These are phyloP conservation scores for Mycena galopus DNA, from an alignment of 768 basidiomycete genomes.

Conservation along the genomic window DNA sequence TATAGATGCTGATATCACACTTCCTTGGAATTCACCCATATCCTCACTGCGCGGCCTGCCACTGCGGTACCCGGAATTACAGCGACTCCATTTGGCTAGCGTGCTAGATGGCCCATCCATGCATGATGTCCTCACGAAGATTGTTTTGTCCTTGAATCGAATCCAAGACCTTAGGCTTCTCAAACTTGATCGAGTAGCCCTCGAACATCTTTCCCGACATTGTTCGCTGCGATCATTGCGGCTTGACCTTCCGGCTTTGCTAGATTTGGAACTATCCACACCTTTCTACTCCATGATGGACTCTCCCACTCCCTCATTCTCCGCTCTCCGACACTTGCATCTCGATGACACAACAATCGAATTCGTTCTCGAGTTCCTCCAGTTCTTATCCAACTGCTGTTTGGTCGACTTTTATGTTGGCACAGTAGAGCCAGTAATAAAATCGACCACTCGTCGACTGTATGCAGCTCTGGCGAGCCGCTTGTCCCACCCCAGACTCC, in stretches of 20 bases:
- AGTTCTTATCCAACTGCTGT: not conserved
- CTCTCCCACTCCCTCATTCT: not conserved
- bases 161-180: not conserved
- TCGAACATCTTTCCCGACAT: not conserved
- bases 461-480: not conserved
- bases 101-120: no score
- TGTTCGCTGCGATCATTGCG: not conserved
- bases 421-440: not conserved
- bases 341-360: not conserved
- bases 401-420: not conserved
- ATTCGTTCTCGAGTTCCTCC: not conserved
- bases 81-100: no score
- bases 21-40: no score
- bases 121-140: not conserved
- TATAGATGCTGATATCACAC: no score
- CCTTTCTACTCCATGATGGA: no score
- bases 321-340: not conserved
- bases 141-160: not conserved
- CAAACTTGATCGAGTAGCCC: not conserved
- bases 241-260: no score
- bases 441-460: not conserved
- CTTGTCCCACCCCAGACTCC: not conserved
- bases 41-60: no score
- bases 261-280: no score
- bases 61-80: no score